phyloP scores from a whole-genome alignment of 371 early-diverging fungal genomes.

The Apophysomyces elegans region DNA sequence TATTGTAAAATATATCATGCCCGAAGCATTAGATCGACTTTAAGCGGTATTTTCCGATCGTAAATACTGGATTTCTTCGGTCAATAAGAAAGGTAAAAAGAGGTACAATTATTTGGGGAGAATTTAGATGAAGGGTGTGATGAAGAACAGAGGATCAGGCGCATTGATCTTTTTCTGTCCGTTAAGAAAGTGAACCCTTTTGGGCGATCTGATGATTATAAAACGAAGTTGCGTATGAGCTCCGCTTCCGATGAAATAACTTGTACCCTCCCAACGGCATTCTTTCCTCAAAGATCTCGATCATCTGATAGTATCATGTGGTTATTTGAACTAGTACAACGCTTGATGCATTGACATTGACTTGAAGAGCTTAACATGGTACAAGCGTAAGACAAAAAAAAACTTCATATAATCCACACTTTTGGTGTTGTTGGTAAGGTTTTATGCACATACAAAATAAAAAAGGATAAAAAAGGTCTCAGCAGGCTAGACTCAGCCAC shows the following conservation, averaged over 20 bases:
- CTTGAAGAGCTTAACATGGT: neutral
- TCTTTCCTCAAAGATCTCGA: neutral
- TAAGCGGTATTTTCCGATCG: neutral
- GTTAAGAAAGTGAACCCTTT: neutral
- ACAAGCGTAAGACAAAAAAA: neutral
- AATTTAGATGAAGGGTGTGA: neutral
- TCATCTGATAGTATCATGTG: conserved; percentile 8
- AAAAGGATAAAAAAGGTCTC: neutral
- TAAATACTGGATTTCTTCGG: neutral
- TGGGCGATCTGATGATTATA: neutral
- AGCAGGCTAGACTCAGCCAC: conserved; percentile 1
- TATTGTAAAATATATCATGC: conserved; percentile 9
- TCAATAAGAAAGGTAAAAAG: neutral
- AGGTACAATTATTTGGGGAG: neutral
- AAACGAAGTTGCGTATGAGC: neutral
- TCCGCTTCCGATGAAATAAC: neutral
- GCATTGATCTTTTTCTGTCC: neutral
- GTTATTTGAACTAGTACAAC: neutral
- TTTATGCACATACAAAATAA: too few relatives aligned
- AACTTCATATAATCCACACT: too few relatives aligned
- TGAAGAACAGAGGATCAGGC: neutral
- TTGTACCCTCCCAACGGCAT: too few relatives aligned
- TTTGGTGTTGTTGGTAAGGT: too few relatives aligned
- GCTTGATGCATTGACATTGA: neutral
- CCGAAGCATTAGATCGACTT: neutral